Conservation (phyloP, 768 basidiomycete species). For the Crassisporium funariophilum region DNA sequence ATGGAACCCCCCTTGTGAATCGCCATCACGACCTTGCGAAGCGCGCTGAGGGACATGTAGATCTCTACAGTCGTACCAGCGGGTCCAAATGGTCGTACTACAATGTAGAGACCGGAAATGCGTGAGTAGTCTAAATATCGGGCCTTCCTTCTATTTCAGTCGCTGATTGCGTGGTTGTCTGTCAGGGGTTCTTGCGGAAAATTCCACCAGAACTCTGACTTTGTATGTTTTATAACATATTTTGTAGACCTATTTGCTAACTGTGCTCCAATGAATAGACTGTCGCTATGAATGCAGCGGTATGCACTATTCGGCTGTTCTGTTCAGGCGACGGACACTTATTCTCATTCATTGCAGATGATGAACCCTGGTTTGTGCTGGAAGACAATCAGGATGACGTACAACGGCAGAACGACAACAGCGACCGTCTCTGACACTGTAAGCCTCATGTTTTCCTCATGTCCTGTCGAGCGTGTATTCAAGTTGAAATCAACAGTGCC, state of each 20-base stretch:
- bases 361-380: constrained; percentile 56
- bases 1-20: constrained; percentile 28
- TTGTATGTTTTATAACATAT: constrained; percentile 23
- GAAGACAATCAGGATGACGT: constrained; percentile 61
- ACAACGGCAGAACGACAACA: constrained; percentile 53
- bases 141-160: constrained; percentile 1
- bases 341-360: constrained; percentile 44
- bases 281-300: constrained; percentile 48
- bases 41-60: constrained; percentile 44
- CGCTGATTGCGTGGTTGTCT: constrained; percentile 5
- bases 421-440: constrained; percentile 70
- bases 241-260: not conserved
- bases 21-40: constrained; percentile 53
- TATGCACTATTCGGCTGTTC: constrained; percentile 21
- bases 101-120: constrained; percentile 32
- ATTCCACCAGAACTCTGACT: constrained; percentile 27
- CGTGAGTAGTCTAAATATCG: constrained; percentile 15
- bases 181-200: constrained; percentile 34
- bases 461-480: constrained; percentile 6
- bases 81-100: constrained; percentile 56
- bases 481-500: constrained; percentile 47
- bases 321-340: constrained; percentile 15
- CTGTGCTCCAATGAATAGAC: constrained; percentile 37
- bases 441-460: constrained; percentile 16
- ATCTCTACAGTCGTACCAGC: constrained; percentile 40